phyloP scores from a whole-genome alignment of 2,329 filamentous ascomycete genomes.

The Chaetomiaceae sp. region DNA sequence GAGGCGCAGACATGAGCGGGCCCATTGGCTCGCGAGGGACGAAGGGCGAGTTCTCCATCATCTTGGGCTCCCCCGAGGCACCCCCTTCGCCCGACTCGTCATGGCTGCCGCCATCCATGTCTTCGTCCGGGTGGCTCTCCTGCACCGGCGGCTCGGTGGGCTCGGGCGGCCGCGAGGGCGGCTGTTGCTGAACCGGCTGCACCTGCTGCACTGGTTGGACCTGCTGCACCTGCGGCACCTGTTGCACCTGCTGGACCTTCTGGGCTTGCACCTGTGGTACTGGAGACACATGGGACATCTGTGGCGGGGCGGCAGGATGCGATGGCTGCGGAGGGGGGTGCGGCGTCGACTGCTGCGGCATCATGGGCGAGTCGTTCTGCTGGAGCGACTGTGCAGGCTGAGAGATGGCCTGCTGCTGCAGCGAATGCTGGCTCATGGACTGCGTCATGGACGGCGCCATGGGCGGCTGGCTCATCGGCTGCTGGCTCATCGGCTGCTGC shows the following conservation, averaged over 20 bases:
- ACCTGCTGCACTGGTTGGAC: constrained; percentile 25
- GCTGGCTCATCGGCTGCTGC: constrained; percentile 27
- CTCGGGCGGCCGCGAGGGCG: constrained; percentile 11
- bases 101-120: constrained; percentile 48
- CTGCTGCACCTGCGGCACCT: constrained; percentile 18
- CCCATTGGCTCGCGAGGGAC: constrained; percentile 51
- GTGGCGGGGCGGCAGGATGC: constrained; percentile 25
- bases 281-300: constrained; percentile 32
- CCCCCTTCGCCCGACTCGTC: constrained; percentile 41
- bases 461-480: constrained; percentile 23
- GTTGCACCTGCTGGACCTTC: constrained; percentile 21
- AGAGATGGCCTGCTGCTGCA: constrained; percentile 14
- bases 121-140: constrained; percentile 40
- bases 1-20: constrained; percentile 55
- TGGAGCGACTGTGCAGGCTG: constrained; percentile 20
- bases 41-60: constrained; percentile 45
- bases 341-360: constrained; percentile 37
- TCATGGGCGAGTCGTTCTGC: constrained; percentile 34
- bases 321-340: constrained; percentile 28
- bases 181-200: constrained; percentile 26
- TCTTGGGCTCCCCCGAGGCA: constrained; percentile 40
- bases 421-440: constrained; percentile 21
- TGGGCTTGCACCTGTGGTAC: constrained; percentile 25
- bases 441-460: constrained; percentile 20
- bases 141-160: constrained; percentile 26